These are phyloP conservation scores for Phyllostachys edulis DNA, from an alignment of 176 grass and related monocot genomes.

Conservation along the genomic window DNA sequence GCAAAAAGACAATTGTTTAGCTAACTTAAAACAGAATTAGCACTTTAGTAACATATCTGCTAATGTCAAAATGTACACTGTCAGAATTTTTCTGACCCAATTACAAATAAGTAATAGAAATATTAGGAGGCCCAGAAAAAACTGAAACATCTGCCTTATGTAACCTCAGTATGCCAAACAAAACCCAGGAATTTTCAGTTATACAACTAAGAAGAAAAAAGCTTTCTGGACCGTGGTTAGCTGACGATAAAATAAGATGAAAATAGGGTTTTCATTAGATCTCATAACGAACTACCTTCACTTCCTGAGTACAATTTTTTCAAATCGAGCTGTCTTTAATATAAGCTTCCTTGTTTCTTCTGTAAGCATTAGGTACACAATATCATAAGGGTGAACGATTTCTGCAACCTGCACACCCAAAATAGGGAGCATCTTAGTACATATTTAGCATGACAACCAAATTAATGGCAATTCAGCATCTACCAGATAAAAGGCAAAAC, in stretches of 20 bases:
- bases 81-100: neutral
- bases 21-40: neutral
- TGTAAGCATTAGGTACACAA: slow-evolving; percentile 66
- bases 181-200: neutral
- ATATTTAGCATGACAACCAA: neutral
- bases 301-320: slow-evolving; percentile 69
- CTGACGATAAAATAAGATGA: neutral
- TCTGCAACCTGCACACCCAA: slow-evolving; percentile 64
- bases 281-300: slow-evolving; percentile 58
- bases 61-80: neutral
- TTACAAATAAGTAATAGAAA: slow-evolving; percentile 19
- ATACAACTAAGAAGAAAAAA: neutral
- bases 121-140: neutral
- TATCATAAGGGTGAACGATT: slow-evolving; percentile 71
- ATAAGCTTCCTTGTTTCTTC: slow-evolving; percentile 70
- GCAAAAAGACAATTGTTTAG: slow-evolving; percentile 20
- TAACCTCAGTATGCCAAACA: neutral
- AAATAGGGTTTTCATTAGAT: slow-evolving; percentile 14
- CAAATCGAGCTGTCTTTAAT: slow-evolving; percentile 78
- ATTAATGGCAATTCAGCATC: slow-evolving; percentile 23
- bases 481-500: slow-evolving; percentile 17
- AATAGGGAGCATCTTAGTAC: neutral
- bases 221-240: neutral
- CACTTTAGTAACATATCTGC: neutral
- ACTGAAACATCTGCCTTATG: neutral